phyloP scores from a whole-genome alignment of 2,329 filamentous ascomycete species.

The Colletotrichum lindemuthianum region DNA sequence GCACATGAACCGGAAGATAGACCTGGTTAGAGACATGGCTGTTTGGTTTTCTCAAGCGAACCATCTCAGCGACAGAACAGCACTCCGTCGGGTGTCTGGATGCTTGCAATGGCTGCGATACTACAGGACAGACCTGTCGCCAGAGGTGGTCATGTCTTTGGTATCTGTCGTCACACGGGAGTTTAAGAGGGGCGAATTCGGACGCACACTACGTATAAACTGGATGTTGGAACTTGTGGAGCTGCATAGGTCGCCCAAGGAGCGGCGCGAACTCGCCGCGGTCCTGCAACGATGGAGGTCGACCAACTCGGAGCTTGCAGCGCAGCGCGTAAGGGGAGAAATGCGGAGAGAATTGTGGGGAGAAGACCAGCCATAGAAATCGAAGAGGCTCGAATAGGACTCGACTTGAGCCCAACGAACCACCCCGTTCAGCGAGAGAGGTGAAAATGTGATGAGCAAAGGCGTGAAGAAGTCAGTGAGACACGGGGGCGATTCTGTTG shows the following conservation, averaged over 20 bases:
- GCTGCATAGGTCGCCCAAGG: slow-evolving; percentile 35
- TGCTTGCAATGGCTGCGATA: slow-evolving; percentile 29
- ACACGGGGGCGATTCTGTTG: slow-evolving; percentile 11
- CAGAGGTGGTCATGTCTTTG: slow-evolving; percentile 41
- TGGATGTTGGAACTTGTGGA: slow-evolving; percentile 44
- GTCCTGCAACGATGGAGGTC: slow-evolving; percentile 40
- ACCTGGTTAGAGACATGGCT: slow-evolving; percentile 45
- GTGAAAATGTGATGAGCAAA: slow-evolving; percentile 10
- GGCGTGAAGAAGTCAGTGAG: slow-evolving; percentile 1
- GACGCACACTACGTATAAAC: slow-evolving; percentile 43
- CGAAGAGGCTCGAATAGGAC: slow-evolving; percentile 12
- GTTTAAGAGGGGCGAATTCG: slow-evolving; percentile 45
- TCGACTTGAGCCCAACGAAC: slow-evolving; percentile 13
- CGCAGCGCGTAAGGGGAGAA: background rate
- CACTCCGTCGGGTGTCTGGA: slow-evolving; percentile 9
- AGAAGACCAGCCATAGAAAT: background rate
- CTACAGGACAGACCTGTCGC: slow-evolving; percentile 38
- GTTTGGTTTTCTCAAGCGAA: slow-evolving; percentile 43
- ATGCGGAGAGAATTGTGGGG: background rate
- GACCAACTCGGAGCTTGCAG: slow-evolving; percentile 1
- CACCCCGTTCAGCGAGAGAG: slow-evolving; percentile 6
- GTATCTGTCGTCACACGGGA: slow-evolving; percentile 45
- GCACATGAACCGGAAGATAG: slow-evolving; percentile 37
- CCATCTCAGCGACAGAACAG: slow-evolving; percentile 36
- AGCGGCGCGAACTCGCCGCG: slow-evolving; percentile 25